Base-by-base conservation (phyloP, 805 yeast species). In the Torulaspora delbrueckii region DNA sequence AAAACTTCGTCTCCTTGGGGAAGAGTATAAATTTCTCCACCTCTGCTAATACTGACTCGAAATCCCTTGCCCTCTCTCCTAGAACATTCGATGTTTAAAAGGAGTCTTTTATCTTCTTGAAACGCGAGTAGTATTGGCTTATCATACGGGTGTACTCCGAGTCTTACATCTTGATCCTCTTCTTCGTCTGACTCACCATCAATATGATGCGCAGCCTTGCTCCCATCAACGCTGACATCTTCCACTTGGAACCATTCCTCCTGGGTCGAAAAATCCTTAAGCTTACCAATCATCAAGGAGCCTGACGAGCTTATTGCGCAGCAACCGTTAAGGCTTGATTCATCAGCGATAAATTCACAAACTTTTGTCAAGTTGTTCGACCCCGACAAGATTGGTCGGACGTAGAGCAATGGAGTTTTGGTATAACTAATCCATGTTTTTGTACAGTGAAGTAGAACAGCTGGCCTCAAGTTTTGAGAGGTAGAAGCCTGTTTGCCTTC, bases 51-150 rank as follows among this genome's bases (percentile, higher is more conserved):
- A 25, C 41, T 40, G 5, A 56, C 16, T n/a, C 40, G 45, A n/a
- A 43, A 35, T 12, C 54, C 22, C 22, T 4, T 51, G 6, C 49
- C 47, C 7, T 65, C 60, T 38, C 69, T 65, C 40, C 57, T 58
- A 42, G 81, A 82, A 9, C 77, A 62, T 49, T 79, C 78, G 2
- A 70, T 63, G 8, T 77, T 67, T 47, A 73, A 77, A 8, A 67
- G 49, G n/a, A 60, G 38, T 23, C 46, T 38, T 26, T 50, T 27
- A 35, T 59, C 66, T 28, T 51, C 48, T n/a, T 23, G 36, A 19
- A 48, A 45, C 3, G 9, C 37, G 9, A 48, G 16, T 9, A 45
- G 27, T 23, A 32, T 42, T 2, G 39, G 31, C 12, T 30, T 46
- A n/a, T 42, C 42, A 26, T 42, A 48, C 8, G 26, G 14, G 16